phyloP scores from a whole-genome alignment of 208 protist genomes.

The Trypanosoma cruzi region DNA sequence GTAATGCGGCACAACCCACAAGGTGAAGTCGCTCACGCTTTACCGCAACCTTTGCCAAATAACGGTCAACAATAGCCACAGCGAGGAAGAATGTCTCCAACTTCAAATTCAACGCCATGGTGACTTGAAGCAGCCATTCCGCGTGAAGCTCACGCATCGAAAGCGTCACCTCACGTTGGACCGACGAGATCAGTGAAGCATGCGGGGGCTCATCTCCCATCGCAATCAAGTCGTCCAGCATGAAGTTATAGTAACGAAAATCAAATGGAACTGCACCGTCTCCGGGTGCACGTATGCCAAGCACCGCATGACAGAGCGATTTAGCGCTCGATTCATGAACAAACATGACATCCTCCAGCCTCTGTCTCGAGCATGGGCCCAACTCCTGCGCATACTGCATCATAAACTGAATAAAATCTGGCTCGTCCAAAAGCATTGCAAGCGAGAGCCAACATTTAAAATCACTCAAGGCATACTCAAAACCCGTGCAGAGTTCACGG shows the following conservation, averaged over 20 bases:
- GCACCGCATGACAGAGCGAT: conserved; percentile 31
- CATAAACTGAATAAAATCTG: conserved; percentile 28
- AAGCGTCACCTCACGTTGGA: conserved; percentile 29
- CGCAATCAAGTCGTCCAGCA: conserved; percentile 65
- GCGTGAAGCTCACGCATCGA: conserved; percentile 20
- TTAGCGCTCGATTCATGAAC: neutral
- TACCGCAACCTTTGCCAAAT: conserved; percentile 63
- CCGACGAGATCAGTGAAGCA: neutral
- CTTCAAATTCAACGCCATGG: conserved; percentile 31
- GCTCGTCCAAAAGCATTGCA: conserved; percentile 45
- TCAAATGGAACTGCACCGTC: conserved; percentile 32
- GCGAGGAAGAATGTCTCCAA: conserved; percentile 85
- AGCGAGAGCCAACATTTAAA: conserved; percentile 64
- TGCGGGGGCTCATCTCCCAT: conserved; percentile 47
- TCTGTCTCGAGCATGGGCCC: conserved; percentile 30
- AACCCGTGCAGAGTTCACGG: conserved; percentile 43
- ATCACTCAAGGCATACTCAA: conserved; percentile 47
- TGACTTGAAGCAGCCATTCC: conserved; percentile 42
- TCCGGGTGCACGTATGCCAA: conserved; percentile 31
- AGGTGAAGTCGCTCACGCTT: conserved; percentile 52
- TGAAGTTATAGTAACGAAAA: conserved; percentile 47
- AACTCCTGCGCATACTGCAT: conserved; percentile 36
- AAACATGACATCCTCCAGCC: conserved; percentile 35
- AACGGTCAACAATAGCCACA: conserved; percentile 77
- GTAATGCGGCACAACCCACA: conserved; percentile 87